Base-by-base conservation (phyloP, 2,329 filamentous ascomycete genomes). In the Aspergillus bombycis region DNA sequence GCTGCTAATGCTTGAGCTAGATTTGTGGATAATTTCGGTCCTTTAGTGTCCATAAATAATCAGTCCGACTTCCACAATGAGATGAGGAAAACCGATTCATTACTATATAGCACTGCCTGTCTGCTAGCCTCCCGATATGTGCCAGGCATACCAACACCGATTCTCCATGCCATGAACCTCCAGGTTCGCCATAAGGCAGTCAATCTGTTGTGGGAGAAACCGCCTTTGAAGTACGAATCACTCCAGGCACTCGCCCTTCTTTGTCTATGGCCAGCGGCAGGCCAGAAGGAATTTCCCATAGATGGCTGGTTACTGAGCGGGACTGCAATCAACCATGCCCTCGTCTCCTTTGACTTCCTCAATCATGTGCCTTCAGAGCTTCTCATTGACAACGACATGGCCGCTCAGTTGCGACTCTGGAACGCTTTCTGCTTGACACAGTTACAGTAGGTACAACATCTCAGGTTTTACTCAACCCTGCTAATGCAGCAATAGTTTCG, bases 281-380 rank as follows among this genome's bases (percentile, higher is more conserved):
- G 74, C 8, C 73, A 76, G 45, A 76, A 75, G 59, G 74, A 75
- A 59, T 67, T 71, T 9, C 71, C 71, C 21, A 74, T 77, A 67
- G 75, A 77, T 53, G 73, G 73, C 68, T 77, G 75, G 75, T 68
- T 77, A 53, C 61, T 77, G 65, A 77, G 75, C 68, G 74, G 74
- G 62, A 74, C 75, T 65, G 74, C 74, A 36, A 74, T 77, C 57
- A 75, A 77, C 57, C 75, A 77, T 68, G 74, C 74, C 5, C 65
- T 70, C 10, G 62, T 70, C 19, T 63, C 68, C 14, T 69, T 70
- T 65, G 69, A 69, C 10, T 71, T 70, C 30, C 63, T 70, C 19
- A 67, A 68, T 36, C 60, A 64, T 45, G 50, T 61, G 23, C 65
- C 67, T 9, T 60, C 61, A 26, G 74, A 75, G 50, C 68, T 63